Base-by-base conservation (phyloP, 2,329 filamentous ascomycete genomes). In the Cytospora paraplurivora region DNA sequence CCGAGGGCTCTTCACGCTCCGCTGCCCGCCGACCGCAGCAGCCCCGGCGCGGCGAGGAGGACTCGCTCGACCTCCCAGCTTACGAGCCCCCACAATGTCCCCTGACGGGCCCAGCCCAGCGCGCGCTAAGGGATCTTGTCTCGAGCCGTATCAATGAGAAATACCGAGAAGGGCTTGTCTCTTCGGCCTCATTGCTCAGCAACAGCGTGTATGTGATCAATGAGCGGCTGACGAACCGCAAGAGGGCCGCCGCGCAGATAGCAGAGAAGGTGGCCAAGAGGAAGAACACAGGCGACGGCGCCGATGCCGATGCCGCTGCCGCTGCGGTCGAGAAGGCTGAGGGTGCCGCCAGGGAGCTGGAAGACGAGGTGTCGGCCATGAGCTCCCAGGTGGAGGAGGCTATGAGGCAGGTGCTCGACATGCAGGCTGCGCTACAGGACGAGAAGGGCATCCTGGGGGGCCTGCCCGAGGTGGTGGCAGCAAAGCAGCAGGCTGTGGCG, bases 21-120 rank as follows among this genome's bases (percentile, higher is more conserved):
- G 65, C 63, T 73, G 72, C 47, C 73, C 73, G 61, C 38, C 66
- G 62, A 34, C 37, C 56, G 2, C 53, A 50, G 49, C 38, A 53
- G 17, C 21, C 63, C 11, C 44, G 51, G n/a, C 7, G 17, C n/a
- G 37, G 21, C 27, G 32, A 62, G 56, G 49, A 49, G 2, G 55
- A 64, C 49, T 59, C 71, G 6, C 67, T 73, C 27, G 70, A 75
- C 15, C 72, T 85, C n/a, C 82, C 83, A 2, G 73, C 75, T 1
- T 85, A 86, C 73, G 76, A 86, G 62, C 75, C 79, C 3, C 82
- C 79, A 8, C 71, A 74, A 11, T 81, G 76, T 62, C 77, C 81
- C 7, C 78, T 85, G 65, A 75, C 76, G 62, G 72, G 76, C 13
- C 62, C 64, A 7, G 75, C 76, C 10, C 74, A 76, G 59, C 74